Base-by-base conservation (phyloP, 176 grass and related monocot species). In the Aechmea fasciata region DNA sequence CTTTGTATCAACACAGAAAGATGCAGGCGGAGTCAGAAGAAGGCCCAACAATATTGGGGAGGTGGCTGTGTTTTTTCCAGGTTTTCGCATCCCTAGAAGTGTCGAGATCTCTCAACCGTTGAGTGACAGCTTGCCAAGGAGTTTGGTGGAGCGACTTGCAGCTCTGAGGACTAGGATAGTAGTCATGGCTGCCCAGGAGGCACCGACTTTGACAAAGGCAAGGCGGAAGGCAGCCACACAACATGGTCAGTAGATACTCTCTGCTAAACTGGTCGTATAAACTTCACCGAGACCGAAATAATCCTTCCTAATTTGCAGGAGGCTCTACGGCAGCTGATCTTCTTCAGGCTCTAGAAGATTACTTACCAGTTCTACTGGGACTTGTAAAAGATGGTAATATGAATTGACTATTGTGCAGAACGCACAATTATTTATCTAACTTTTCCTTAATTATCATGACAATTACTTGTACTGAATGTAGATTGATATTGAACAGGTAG, bases 401-500 rank as follows among this genome's bases (percentile, higher is more conserved):
- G 8, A 64, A 65, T 75, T 8, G 52, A 65, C 3, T 75, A 3
- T 51, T 52, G 15, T 66, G 48, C 50, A 53, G 48, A 33, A 6
- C 65, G 18, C 2, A 48, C 1, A 47, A 25, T 68, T 14, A 67
- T 14, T 67, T 13, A 55, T 66, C 47, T 68, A 50, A 33, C 41
- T 19, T 76, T 54, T 71, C 18, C 57, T 57, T 68, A 57, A n/a
- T 57, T 68, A 51, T 57, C 49, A 48, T 77, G 51, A 77, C 52
- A 49, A 51, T 68, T 57, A 51, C 50, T 54, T 3, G 13, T 55
- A 13, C 17, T 61, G 20, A 61, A 17, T 61, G 7, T 10, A 57
- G 65, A 77, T 24, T 49, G 51, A 75, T 63, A 66, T 59, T 77
- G 67, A 68, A 68, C 74, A 77, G 74, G 74, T 68, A 75, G 48